A percentile compares a stretch with the other conserved stretches of the same genome.
Evolutionary conservation across 495 filamentous ascomycete genomes (phyloP).

Genomic region (Penicillium pancosmium): DNA sequence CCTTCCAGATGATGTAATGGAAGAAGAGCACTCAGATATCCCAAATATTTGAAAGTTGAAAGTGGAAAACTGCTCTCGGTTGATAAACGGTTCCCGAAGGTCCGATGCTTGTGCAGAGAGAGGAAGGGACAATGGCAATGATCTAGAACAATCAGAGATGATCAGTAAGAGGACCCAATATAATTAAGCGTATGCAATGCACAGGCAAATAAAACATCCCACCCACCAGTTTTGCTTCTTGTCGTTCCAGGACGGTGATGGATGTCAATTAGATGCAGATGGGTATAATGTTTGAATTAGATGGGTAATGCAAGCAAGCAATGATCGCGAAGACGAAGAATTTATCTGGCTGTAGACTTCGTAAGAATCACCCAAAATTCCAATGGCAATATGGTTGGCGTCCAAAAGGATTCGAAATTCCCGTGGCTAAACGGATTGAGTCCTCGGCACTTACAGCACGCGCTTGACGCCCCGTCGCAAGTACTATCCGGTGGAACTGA

Average conservation of each 20-base stretch:
- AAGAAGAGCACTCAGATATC: background rate
- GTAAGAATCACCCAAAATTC: no score
- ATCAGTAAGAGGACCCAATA: background rate
- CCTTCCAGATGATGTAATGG: background rate
- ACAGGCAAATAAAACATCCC: background rate
- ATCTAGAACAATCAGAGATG: background rate
- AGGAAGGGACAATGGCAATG: background rate
- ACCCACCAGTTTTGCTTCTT: background rate
- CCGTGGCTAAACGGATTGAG: slow-evolving; percentile 12
- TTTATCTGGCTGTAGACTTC: background rate
- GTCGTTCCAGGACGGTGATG: background rate
- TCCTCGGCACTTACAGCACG: slow-evolving; percentile 13
- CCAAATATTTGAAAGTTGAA: background rate
- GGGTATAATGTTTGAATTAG: slow-evolving; percentile 1
- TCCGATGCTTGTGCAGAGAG: background rate
- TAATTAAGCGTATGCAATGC: background rate
- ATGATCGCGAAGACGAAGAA: background rate
- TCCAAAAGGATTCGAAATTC: background rate
- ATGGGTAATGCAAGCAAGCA: background rate
- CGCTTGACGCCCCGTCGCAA: slow-evolving; percentile 19
- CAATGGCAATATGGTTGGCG: background rate
- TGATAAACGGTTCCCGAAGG: background rate
- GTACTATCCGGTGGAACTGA: slow-evolving; percentile 15
- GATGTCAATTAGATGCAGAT: background rate
- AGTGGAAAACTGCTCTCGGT: background rate